Conservation (phyloP, 169 alveolate genomes). For the Cryptosporidium parvum region DNA sequence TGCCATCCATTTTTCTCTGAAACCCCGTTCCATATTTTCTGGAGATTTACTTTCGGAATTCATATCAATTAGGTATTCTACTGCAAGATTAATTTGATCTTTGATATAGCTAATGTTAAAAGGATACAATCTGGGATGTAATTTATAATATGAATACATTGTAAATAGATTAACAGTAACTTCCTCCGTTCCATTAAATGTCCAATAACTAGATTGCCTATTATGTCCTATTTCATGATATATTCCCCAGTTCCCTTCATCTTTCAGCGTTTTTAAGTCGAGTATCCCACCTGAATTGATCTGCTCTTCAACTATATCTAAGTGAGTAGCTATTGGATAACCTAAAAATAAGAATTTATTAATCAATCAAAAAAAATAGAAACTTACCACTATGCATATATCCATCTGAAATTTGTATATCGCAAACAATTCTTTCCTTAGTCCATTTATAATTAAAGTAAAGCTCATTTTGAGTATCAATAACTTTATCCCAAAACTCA, state of each 20-base stretch:
- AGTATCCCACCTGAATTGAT: constrained; percentile 8
- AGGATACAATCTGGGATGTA: constrained; percentile 36
- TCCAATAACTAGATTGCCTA: constrained; percentile 57
- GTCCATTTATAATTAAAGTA: constrained; percentile 25
- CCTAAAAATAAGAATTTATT: constrained; percentile 9
- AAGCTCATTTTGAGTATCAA: constrained; percentile 52
- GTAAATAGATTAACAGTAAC: constrained; percentile 68
- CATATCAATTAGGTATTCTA: constrained; percentile 42
- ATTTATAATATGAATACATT: constrained; percentile 30
- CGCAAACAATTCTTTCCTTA: constrained; percentile 66
- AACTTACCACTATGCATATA: constrained; percentile 76
- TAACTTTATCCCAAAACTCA: constrained; percentile 66
- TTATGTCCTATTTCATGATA: constrained; percentile 75
- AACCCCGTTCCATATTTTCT: neutral
- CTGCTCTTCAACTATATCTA: constrained; percentile 49
- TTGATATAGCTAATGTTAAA: constrained; percentile 36
- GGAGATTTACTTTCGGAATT: neutral
- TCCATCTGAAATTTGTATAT: constrained; percentile 65
- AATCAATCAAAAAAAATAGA: neutral
- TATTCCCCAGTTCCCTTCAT: constrained; percentile 63
- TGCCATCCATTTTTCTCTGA: constrained; percentile 23
- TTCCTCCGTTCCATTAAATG: constrained; percentile 70
- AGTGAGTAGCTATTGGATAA: constrained; percentile 64
- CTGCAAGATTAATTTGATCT: constrained; percentile 2
- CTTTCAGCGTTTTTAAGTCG: constrained; percentile 1